Base-by-base conservation (phyloP, 345 rosid genomes). In the Trapa bicornis region DNA sequence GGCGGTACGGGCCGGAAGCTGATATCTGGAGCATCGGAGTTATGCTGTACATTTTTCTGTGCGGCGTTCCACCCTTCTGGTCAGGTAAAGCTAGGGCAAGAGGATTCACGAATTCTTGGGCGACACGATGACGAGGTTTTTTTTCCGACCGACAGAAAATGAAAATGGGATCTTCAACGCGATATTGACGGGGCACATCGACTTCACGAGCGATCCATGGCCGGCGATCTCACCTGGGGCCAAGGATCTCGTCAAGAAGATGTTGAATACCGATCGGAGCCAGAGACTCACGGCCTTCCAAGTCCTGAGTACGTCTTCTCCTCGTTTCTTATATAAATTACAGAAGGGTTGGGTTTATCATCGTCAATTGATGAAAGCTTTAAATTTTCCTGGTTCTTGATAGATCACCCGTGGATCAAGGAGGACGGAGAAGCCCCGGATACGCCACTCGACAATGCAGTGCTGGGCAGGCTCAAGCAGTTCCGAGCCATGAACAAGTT, bases 131-230 rank as follows among this genome's bases (percentile, higher is more conserved):
- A 22, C 29, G 29, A 22, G 29, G 29, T 22, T 22, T 22, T 22
- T 22, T 36, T 47, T 35, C 10, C 42, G 11, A 32, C 53, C 66
- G 61, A n/a, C 75, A 94, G 99, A 94, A 74, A 88, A 96, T 6
- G 97, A 94, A 73, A 79, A 83, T 71, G 95, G 95, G 70, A 94
- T 94, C 37, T 91, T 91, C 88, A 94, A 87, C 48, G 89, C 97
- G 16, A 91, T 94, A 50, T 64, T 91, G 56, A 82, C 95, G 0
- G 95, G 97, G 4, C 84, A 89, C 15, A n/a, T 91, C 64, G 97
- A 89, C 73, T 91, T 86, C 72, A 70, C 87, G 6, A 85, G 84
- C 45, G 96, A 91, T 74, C 99, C 91, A 3, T 94, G 99, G 95
- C 99, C 99, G 3, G 78, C 77, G 4, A 94, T 94, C 67, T 91